Base-by-base conservation (phyloP, 2,329 filamentous ascomycete species). In the Dactylonectria estremocensis region DNA sequence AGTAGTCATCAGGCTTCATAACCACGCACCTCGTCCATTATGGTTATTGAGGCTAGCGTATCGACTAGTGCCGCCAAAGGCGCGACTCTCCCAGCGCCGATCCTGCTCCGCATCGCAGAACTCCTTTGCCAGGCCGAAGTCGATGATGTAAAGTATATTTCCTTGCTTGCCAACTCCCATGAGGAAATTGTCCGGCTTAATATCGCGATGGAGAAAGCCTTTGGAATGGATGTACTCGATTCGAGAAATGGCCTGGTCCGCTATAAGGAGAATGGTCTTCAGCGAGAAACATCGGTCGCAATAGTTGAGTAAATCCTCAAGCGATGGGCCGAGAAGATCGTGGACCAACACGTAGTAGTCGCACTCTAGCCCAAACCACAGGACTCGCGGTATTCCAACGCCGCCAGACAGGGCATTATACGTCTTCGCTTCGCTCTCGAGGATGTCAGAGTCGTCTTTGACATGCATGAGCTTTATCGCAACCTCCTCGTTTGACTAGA, bases 231-330 rank as follows among this genome's bases (percentile, higher is more conserved):
- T 61, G 7, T 65, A 52, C 37, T 73, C 40, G 24, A 72, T 62
- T 14, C 72, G 68, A 10, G 63, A 61, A 5, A 75, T 69, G 11
- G 68, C 50, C 64, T 76, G 69, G 22, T 76, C 71, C 10, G 66
- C 72, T 1, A 76, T 50, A 7, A 74, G 67, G 35, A 76, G 72
- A 9, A 70, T 55, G 6, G 73, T 76, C 66, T 76, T 76, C 50
- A 74, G 69, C 5, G 72, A 74, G 46, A 76, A 71, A 2, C 33
- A 16, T 7, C 60, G 50, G 52, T 50, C 57, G 63, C 72, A 76
- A 52, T 65, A 71, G 43, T 69, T 67, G 62, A 74, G 92, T 22
- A 93, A 84, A 77, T 92, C 91, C 81, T 93, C 90, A 78, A 93
- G 85, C 70, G 88, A 91, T 52, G 91, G 91, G 64, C 91, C 91